A percentile compares a stretch with the other conserved stretches of the same genome.
Evolutionary conservation across 23 red algal genomes (phyloP).

Genomic region (Chondrus crispus): DNA sequence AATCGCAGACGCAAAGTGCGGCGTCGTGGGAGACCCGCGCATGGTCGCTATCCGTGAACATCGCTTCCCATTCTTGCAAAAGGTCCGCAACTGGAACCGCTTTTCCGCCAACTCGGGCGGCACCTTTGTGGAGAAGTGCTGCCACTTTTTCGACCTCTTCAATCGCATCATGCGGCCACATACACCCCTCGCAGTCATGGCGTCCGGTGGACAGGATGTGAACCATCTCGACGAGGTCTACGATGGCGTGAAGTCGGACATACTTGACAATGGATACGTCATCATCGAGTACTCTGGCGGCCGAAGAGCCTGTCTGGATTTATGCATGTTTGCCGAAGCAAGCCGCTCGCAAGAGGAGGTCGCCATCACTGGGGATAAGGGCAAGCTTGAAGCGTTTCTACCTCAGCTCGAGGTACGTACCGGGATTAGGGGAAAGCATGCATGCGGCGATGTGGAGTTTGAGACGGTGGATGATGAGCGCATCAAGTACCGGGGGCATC

Average conservation of each 20-base stretch:
- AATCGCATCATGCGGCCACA: slow-evolving; percentile 47
- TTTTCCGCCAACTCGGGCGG: slow-evolving; percentile 51
- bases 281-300: slow-evolving; percentile 64
- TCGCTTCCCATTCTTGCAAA: slow-evolving; percentile 71
- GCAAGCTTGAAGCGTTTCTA: slow-evolving; percentile 68
- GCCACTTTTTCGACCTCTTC: slow-evolving; percentile 78
- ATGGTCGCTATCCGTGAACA: slow-evolving; percentile 74
- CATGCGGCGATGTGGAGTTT: slow-evolving; percentile 33
- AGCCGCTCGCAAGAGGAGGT: slow-evolving; percentile 66
- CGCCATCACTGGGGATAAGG: slow-evolving; percentile 34
- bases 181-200: slow-evolving; percentile 29
- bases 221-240: slow-evolving; percentile 67
- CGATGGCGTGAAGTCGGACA: slow-evolving; percentile 54
- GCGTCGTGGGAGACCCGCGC: slow-evolving; percentile 31
- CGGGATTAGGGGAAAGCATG: slow-evolving; percentile 32
- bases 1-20: slow-evolving; percentile 15
- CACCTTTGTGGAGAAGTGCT: slow-evolving; percentile 79
- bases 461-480: slow-evolving; percentile 38
- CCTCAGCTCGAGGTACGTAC: slow-evolving; percentile 58
- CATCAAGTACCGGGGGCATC: slow-evolving; percentile 63
- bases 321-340: slow-evolving; percentile 86
- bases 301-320: slow-evolving; percentile 52
- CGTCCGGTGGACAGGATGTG: slow-evolving; percentile 57
- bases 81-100: slow-evolving; percentile 75
- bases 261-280: slow-evolving; percentile 70